Percentiles rank a stretch among this genome's conserved stretches.
Conservation (phyloP, 306 rosid species). For the Vicia villosa region DNA sequence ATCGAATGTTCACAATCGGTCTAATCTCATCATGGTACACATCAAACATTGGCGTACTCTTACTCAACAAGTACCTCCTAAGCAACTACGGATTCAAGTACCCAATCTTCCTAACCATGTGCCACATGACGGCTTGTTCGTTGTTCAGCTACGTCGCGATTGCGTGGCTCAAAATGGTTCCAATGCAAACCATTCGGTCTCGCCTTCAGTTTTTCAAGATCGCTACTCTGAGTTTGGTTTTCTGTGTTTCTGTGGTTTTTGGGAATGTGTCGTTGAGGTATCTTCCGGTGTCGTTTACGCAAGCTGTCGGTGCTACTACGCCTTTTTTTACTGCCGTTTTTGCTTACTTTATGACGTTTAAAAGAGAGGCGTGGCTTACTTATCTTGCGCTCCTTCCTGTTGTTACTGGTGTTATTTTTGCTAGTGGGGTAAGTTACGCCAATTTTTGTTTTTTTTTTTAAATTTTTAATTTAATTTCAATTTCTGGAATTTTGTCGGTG, state of each 20-base stretch:
- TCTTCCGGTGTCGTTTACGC: slow-evolving; percentile 90
- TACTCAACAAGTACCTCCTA: slow-evolving; percentile 89
- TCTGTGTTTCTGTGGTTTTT: slow-evolving; percentile 92
- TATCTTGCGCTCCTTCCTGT: slow-evolving; percentile 90
- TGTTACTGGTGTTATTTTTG: slow-evolving; percentile 91
- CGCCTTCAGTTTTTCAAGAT: slow-evolving; percentile 88
- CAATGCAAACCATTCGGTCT: slow-evolving; percentile 91
- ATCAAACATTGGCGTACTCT: slow-evolving; percentile 93
- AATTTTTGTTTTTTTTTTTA: too few species aligned
- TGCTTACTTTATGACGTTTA: slow-evolving; percentile 84
- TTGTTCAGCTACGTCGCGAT: slow-evolving; percentile 89
- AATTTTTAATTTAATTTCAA: too few species aligned
- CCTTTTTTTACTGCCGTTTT: slow-evolving; percentile 97
- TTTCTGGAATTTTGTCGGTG: slow-evolving; percentile 2
- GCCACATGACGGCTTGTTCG: slow-evolving; percentile 98
- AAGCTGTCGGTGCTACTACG: slow-evolving; percentile 96
- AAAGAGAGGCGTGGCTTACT: slow-evolving; percentile 96
- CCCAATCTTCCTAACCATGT: slow-evolving; percentile 99
- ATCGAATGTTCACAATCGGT: slow-evolving; percentile 82
- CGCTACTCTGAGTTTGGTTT: slow-evolving; percentile 75
- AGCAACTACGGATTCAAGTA: slow-evolving; percentile 97
- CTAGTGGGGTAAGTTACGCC: slow-evolving; percentile 76
- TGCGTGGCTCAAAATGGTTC: slow-evolving; percentile 95
- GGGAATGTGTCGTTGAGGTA: slow-evolving; percentile 91
- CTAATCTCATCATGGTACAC: slow-evolving; percentile 85